Conservation (phyloP, 208 protist species). For the Porcisia deanei region DNA sequence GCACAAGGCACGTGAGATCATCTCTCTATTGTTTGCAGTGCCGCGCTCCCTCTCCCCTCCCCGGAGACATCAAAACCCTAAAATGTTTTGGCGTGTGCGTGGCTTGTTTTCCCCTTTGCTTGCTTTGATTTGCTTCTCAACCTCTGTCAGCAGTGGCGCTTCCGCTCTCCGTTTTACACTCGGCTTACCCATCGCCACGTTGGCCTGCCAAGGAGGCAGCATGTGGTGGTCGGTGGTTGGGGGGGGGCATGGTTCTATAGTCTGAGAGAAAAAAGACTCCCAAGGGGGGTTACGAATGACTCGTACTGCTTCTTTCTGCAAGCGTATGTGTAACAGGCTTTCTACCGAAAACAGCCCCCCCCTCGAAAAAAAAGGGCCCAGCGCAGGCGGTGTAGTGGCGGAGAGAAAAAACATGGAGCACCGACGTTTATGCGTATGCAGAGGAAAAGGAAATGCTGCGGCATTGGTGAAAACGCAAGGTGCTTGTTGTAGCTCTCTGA, state of each 20-base stretch:
- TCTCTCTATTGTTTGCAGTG: background rate
- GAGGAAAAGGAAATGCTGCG: background rate
- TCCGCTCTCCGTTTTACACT: too few species aligned
- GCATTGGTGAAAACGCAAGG: background rate
- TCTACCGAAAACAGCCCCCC: too few species aligned
- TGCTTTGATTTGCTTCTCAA: too few species aligned
- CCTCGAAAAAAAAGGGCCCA: background rate
- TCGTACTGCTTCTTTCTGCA: constrained; percentile 1
- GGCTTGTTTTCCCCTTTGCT: background rate
- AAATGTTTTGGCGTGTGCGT: background rate
- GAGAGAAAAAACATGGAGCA: background rate
- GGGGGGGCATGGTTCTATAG: too few species aligned
- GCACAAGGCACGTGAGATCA: too few species aligned
- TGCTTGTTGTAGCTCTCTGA: background rate
- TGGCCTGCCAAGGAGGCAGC: background rate
- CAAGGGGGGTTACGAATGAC: background rate
- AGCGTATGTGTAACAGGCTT: background rate
- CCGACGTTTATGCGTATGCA: background rate
- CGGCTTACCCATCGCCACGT: background rate
- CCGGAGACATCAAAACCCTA: background rate
- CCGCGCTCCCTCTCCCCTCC: background rate
- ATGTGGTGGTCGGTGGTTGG: background rate
- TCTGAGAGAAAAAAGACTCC: background rate
- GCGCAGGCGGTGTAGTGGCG: too few species aligned
- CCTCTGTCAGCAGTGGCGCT: background rate